Percentiles rank a stretch among this genome's conserved stretches.
Evolutionary conservation across 345 rosid genomes (phyloP).

Genomic region (Rubroshorea leprosula): DNA sequence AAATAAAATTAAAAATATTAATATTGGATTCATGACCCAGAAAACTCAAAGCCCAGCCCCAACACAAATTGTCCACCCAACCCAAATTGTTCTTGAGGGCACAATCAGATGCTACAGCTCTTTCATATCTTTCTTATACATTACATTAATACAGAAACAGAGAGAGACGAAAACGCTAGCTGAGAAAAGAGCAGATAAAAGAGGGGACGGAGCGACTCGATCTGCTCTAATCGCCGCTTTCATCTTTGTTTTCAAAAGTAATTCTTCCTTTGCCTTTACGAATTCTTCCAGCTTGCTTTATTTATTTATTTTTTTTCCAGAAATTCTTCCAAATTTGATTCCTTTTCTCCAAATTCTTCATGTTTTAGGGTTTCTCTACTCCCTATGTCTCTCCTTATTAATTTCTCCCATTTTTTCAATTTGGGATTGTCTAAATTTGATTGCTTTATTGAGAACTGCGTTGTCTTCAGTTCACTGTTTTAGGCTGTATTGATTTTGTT

Average conservation of each 20-base stretch:
- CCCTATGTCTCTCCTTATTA: background rate
- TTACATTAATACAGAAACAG: no score
- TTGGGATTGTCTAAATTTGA: background rate
- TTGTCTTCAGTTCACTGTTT: background rate
- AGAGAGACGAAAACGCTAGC: no score
- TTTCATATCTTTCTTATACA: constrained; percentile 4
- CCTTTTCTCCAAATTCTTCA: background rate
- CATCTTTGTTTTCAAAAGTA: constrained; percentile 8
- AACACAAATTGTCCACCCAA: background rate
- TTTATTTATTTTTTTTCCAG: no score
- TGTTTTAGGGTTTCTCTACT: constrained; percentile 7
- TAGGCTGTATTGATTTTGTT: background rate
- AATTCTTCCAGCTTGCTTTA: background rate
- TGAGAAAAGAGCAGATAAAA: background rate
- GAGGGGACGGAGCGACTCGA: background rate
- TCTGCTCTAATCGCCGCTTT: constrained; percentile 1
- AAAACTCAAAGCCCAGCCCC: background rate
- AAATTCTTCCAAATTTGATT: background rate
- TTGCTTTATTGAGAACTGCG: background rate
- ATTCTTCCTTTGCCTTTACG: background rate
- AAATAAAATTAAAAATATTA: no score
- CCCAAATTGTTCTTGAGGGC: background rate
- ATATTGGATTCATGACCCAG: no score
- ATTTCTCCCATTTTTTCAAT: background rate
- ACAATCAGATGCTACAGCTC: background rate